These are phyloP conservation scores for Pinus taeda DNA, from an alignment of 75 land plant genomes.

Conservation along the genomic window DNA sequence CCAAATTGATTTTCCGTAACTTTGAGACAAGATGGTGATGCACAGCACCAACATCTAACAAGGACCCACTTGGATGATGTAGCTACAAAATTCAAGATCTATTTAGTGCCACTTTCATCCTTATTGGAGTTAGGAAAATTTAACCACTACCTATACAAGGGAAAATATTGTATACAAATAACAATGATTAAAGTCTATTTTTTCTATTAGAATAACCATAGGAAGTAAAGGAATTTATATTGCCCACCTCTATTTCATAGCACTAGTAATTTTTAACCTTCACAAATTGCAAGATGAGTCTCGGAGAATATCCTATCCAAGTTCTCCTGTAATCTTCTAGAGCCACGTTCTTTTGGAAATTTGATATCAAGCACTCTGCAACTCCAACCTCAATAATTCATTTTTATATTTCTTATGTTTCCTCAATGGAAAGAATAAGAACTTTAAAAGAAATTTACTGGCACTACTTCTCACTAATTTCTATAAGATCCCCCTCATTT, in stretches of 20 bases:
- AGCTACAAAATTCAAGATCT: constrained; percentile 35
- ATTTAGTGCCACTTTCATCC: background rate
- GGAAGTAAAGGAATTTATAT: no score
- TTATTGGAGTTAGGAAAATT: background rate
- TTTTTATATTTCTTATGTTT: no score
- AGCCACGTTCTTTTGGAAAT: constrained; percentile 41
- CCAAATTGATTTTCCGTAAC: constrained; percentile 89
- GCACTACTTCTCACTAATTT: constrained; percentile 70
- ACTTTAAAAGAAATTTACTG: no score
- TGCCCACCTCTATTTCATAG: constrained; percentile 91
- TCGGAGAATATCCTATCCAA: constrained; percentile 89
- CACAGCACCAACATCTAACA: constrained; percentile 95
- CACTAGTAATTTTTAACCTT: constrained; percentile 79
- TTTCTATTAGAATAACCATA: no score
- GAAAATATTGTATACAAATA: background rate
- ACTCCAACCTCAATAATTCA: no score
- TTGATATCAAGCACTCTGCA: no score
- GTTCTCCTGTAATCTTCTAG: constrained; percentile 82
- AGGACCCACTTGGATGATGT: constrained; percentile 85
- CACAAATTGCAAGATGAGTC: constrained; percentile 74
- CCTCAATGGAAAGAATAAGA: no score
- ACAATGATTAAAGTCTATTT: no score
- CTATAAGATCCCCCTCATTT: constrained; percentile 89
- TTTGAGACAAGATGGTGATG: constrained; percentile 92
- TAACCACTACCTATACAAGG: background rate